Evolutionary conservation across 192 early-diverging fungal genomes (phyloP).

Genomic region (Backusella parvicylindrica): DNA sequence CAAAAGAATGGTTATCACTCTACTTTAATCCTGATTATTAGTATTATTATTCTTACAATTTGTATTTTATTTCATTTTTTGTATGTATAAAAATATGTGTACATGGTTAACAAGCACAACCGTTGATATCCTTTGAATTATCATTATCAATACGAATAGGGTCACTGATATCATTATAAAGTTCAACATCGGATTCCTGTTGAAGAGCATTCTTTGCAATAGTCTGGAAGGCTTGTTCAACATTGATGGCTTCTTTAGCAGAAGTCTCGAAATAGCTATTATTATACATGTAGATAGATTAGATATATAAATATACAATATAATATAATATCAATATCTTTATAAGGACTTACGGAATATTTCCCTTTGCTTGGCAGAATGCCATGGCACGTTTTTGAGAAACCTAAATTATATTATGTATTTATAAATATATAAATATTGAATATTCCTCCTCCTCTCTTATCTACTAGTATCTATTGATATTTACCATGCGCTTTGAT

Average conservation of each 20-base stretch:
- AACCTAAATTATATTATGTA: conserved; percentile 71
- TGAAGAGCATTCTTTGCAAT: conserved; percentile 94
- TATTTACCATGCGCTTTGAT: conserved; percentile 74
- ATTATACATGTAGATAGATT: too few species aligned
- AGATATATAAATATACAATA: background rate
- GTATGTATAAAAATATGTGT: background rate
- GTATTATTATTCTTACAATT: background rate
- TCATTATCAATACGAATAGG: conserved; percentile 87
- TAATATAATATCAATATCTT: background rate
- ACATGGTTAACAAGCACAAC: conserved; percentile 70
- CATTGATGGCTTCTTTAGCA: conserved; percentile 98
- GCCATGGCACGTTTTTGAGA: conserved; percentile 91
- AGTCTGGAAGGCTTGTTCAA: conserved; percentile 95
- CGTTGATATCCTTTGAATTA: conserved; percentile 50
- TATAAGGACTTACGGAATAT: conserved; percentile 58
- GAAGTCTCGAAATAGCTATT: conserved; percentile 93
- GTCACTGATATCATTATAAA: conserved; percentile 84
- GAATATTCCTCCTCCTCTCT: too few species aligned
- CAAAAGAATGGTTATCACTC: too few species aligned
- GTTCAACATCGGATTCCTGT: conserved; percentile 87
- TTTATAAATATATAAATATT: background rate
- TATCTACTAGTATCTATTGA: too few species aligned
- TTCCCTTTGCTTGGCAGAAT: conserved; percentile 96
- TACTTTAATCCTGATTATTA: too few species aligned
- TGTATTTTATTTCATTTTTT: background rate